Percentiles rank a stretch among this genome's conserved stretches.
These are phyloP conservation scores for Kernera saxatilis DNA, from an alignment of 345 rosid genomes.

Conservation along the genomic window DNA sequence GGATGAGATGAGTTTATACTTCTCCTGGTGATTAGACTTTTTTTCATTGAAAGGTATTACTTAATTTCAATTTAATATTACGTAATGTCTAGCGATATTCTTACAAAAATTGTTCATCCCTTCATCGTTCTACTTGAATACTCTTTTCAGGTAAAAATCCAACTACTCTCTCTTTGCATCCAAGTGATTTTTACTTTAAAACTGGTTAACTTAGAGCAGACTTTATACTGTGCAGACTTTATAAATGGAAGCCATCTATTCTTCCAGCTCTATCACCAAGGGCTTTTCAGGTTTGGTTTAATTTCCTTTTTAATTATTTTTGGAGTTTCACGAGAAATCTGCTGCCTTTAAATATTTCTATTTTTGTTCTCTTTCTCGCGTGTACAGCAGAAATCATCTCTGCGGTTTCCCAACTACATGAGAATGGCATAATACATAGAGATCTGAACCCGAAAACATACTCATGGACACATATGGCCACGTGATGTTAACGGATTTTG, in stretches of 20 bases:
- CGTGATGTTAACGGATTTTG: conserved; percentile 93
- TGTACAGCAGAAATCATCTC: conserved; percentile 89
- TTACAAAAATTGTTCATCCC: conserved; percentile 80
- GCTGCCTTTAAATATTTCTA: conserved; percentile 8
- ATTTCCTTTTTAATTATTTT: not conserved
- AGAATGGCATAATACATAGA: conserved; percentile 95
- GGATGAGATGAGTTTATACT: too few relatives aligned
- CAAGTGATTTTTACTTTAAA: not conserved
- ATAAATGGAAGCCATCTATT: conserved; percentile 95
- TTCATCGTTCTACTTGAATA: conserved; percentile 83
- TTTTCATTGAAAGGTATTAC: too few relatives aligned
- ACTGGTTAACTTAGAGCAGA: conserved; percentile 19
- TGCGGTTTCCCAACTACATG: conserved; percentile 88
- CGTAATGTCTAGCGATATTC: too few relatives aligned
- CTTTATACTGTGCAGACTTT: conserved; percentile 85
- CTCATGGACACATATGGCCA: conserved; percentile 86
- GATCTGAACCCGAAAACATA: conserved; percentile 97
- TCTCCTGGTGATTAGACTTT: too few relatives aligned
- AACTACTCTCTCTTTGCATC: not conserved
- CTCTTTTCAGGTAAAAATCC: conserved; percentile 71
- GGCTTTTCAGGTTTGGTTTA: conserved; percentile 71
- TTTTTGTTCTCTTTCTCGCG: conserved; percentile 22
- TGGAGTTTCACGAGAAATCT: not conserved
- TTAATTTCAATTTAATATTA: too few relatives aligned
- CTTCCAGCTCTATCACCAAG: conserved; percentile 93